phyloP scores from a whole-genome alignment of 208 protist species.

The Kentomonas sorsogonicus region DNA sequence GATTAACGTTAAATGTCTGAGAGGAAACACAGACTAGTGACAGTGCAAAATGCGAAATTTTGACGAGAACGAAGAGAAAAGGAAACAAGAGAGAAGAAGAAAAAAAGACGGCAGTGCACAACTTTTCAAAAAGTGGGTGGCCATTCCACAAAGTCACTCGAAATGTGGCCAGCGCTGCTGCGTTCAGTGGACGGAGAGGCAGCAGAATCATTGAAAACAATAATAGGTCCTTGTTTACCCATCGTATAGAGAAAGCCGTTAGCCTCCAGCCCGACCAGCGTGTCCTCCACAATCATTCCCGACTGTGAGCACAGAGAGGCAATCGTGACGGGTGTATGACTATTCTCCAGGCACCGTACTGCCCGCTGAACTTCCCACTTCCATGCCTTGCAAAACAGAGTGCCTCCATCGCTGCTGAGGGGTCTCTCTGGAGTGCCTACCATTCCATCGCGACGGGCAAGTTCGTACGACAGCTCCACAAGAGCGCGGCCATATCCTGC shows the following conservation, averaged over 20 bases:
- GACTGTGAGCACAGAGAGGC: slow-evolving; percentile 44
- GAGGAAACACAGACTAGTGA: no score
- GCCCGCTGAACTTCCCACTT: slow-evolving; percentile 47
- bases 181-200: no score
- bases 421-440: slow-evolving; percentile 63
- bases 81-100: no score
- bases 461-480: slow-evolving; percentile 62
- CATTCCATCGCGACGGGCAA: slow-evolving; percentile 48
- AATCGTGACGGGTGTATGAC: slow-evolving; percentile 33
- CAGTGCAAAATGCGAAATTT: no score
- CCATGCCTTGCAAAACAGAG: slow-evolving; percentile 64
- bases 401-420: slow-evolving; percentile 46
- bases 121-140: no score
- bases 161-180: slow-evolving; percentile 3
- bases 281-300: slow-evolving; percentile 63
- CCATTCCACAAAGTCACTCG: no score
- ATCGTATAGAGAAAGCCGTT: slow-evolving; percentile 44
- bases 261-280: slow-evolving; percentile 47
- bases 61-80: no score
- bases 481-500: slow-evolving; percentile 68
- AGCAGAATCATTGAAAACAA: slow-evolving; percentile 15
- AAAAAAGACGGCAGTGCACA: no score
- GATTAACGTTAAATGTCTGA: no score
- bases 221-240: slow-evolving; percentile 36
- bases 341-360: slow-evolving; percentile 33